Percentiles rank a stretch among this genome's conserved stretches.
phyloP scores from a whole-genome alignment of 2,329 filamentous ascomycete genomes.

The Plectosphaerella sp. region DNA sequence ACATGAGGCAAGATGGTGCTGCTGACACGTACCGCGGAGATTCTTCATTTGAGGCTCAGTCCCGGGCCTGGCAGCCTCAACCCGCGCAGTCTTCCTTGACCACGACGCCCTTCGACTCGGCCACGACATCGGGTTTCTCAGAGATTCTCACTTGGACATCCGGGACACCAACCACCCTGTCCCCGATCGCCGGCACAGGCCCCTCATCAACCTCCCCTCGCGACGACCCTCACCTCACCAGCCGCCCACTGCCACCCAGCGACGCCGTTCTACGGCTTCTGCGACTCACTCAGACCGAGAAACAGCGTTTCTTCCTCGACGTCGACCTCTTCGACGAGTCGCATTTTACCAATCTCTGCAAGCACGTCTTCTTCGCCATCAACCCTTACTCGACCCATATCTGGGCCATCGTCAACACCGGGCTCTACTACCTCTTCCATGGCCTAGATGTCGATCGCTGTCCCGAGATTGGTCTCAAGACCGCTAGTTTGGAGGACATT shows the following conservation, averaged over 20 bases:
- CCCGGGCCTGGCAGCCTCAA: too few species aligned
- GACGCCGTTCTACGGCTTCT: constrained; percentile 19
- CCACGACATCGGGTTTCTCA: too few species aligned
- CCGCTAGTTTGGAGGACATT: background rate
- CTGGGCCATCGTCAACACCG: constrained; percentile 21
- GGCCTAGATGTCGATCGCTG: constrained; percentile 11
- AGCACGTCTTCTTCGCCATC: constrained; percentile 21
- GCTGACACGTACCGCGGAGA: constrained; percentile 20
- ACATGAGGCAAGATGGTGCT: constrained; percentile 11
- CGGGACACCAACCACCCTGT: too few species aligned
- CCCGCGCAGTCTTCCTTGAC: too few species aligned
- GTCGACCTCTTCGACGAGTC: constrained; percentile 16
- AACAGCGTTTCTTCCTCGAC: constrained; percentile 21
- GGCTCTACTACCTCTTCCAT: constrained; percentile 18
- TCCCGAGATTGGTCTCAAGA: constrained; percentile 8
- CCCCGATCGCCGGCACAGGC: too few species aligned
- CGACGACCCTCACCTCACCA: background rate
- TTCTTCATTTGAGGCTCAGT: constrained; percentile 21
- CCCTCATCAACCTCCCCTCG: too few species aligned
- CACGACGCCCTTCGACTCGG: too few species aligned
- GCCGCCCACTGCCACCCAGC: constrained; percentile 17
- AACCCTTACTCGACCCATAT: constrained; percentile 19
- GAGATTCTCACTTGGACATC: too few species aligned
- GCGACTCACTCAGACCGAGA: constrained; percentile 16
- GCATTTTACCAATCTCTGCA: constrained; percentile 20